phyloP scores from a whole-genome alignment of 441 rosid genomes.

The Euphorbia celastroides region DNA sequence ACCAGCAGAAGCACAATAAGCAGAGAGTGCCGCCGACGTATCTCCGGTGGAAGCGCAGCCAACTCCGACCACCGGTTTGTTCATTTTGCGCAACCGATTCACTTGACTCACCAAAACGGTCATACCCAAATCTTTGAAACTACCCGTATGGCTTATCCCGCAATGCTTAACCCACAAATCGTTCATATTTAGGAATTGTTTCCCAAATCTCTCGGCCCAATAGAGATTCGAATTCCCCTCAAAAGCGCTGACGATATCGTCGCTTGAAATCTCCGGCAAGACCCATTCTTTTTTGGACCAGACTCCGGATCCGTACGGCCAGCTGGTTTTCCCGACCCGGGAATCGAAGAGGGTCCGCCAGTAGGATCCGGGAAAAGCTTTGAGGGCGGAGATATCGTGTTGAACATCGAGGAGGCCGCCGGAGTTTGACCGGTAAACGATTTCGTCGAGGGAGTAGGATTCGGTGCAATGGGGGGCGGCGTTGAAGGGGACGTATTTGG shows the following conservation, averaged over 20 bases:
- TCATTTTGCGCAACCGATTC: conserved; percentile 39
- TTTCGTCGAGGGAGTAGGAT: conserved; percentile 56
- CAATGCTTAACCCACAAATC: conserved; percentile 70
- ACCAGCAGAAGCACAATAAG: conserved; percentile 56
- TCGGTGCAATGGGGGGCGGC: conserved; percentile 26
- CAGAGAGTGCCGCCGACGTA: conserved; percentile 53
- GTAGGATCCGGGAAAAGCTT: conserved; percentile 40
- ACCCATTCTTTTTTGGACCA: conserved; percentile 76
- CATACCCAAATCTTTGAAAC: conserved; percentile 64
- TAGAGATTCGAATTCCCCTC: conserved; percentile 63
- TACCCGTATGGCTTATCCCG: conserved; percentile 57
- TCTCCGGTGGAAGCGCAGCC: conserved; percentile 66
- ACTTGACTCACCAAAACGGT: conserved; percentile 58
- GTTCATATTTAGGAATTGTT: conserved; percentile 37
- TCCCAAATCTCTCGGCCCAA: conserved; percentile 62
- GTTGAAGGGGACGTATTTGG: conserved; percentile 59
- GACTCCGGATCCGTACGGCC: conserved; percentile 68
- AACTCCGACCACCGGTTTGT: conserved; percentile 45
- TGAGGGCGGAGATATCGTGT: conserved; percentile 46
- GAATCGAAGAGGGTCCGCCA: conserved; percentile 54
- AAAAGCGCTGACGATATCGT: conserved; percentile 55
- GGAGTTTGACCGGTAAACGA: conserved; percentile 47
- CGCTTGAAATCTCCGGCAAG: conserved; percentile 46
- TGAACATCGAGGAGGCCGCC: conserved; percentile 51
- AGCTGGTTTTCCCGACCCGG: conserved; percentile 48